Base-by-base conservation (phyloP, 352 stramenopile species). In the Pythium brachiatum region DNA sequence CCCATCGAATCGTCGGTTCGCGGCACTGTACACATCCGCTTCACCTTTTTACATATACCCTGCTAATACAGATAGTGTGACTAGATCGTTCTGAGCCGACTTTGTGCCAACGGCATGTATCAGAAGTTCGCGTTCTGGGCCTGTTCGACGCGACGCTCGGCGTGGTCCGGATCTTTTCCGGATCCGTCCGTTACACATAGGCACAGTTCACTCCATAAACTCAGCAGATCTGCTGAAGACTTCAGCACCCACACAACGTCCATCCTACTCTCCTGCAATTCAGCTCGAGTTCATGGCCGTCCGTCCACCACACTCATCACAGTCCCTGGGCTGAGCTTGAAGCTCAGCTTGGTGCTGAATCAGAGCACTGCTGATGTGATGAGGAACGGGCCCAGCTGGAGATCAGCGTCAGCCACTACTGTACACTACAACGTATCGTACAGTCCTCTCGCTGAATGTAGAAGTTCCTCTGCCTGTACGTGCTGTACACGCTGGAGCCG, bases 281-380 rank as follows among this genome's bases (percentile, higher is more conserved):
- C 36, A 44, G n/a, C n/a, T n/a, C n/a, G n/a, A n/a, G n/a, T n/a
- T n/a, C n/a, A n/a, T n/a, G n/a, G n/a, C n/a, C n/a, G n/a, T n/a
- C n/a, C n/a, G n/a, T n/a, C n/a, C n/a, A n/a, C n/a, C n/a, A n/a
- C 38, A 46, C 38, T 46, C 38, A 46, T 46, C 38, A 46, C 38
- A 21, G 2, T 2, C 38, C 16, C 5, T 48, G 36, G 8, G 15
- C 21, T 44, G 36, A 44, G n/a, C n/a, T n/a, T n/a, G n/a, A n/a
- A n/a, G n/a, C n/a, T n/a, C n/a, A n/a, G n/a, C n/a, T n/a, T n/a
- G n/a, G n/a, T n/a, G n/a, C n/a, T n/a, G n/a, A n/a, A n/a, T n/a
- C n/a, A n/a, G n/a, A 44, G 36, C 36, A 13, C 36, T 44, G 36
- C 36, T 48, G 41, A 25, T 20, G 41, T 48, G 41, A 48, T 48